These are phyloP conservation scores for Quercus aquifolioides DNA, from an alignment of 306 rosid species.

Conservation along the genomic window DNA sequence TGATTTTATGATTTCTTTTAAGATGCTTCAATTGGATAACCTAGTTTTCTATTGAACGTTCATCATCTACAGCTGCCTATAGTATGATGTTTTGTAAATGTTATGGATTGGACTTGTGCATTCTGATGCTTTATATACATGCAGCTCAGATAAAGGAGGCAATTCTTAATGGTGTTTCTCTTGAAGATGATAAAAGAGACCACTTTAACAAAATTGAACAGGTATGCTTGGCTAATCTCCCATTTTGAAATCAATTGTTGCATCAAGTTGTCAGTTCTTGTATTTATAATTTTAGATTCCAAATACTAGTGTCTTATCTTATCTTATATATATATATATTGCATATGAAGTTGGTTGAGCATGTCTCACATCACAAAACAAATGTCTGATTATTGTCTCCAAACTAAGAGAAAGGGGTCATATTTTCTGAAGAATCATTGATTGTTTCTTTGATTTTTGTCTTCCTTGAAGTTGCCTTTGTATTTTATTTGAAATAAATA, in stretches of 20 bases:
- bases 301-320: too few species aligned
- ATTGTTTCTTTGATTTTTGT: background rate
- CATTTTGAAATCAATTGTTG: background rate
- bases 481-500: constrained; percentile 1
- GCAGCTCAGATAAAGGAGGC: constrained; percentile 93
- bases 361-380: background rate
- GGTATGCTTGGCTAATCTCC: constrained; percentile 38
- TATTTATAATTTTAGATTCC: background rate
- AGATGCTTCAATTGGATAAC: background rate
- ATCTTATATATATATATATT: background rate
- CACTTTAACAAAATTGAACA: constrained; percentile 80
- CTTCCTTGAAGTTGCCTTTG: background rate
- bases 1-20: background rate
- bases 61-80: background rate
- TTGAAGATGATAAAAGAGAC: constrained; percentile 84
- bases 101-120: constrained; percentile 12
- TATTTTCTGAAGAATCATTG: constrained; percentile 1
- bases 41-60: constrained; percentile 1
- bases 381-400: background rate
- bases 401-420: background rate
- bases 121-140: constrained; percentile 31
- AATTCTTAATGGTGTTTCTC: constrained; percentile 89
- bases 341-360: background rate
- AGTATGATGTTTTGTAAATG: background rate
- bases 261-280: background rate